Conservation (phyloP, 2,329 filamentous ascomycete species). For the Pyrenophora seminiperda region DNA sequence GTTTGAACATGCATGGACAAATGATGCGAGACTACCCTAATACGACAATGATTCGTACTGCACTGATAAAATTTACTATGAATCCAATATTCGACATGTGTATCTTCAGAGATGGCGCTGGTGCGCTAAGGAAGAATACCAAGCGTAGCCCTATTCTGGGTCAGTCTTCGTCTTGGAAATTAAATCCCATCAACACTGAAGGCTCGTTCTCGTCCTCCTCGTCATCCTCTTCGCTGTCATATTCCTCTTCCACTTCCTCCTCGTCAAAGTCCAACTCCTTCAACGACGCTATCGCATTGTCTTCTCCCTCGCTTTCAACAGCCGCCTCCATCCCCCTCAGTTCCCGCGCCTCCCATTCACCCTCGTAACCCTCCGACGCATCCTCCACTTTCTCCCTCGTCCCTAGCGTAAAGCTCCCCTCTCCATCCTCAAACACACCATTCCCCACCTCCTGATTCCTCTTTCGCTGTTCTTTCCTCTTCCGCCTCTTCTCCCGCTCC, state of each 20-base stretch:
- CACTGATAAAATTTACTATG: not conserved
- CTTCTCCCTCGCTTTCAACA: not conserved
- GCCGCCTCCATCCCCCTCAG: not conserved
- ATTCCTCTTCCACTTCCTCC: not conserved
- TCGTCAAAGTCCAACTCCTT: not conserved
- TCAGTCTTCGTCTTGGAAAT: slow-evolving; percentile 1
- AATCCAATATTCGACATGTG: not conserved
- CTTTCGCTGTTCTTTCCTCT: not conserved
- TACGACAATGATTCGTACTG: not conserved
- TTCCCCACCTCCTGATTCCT: not conserved
- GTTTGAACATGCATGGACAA: no score
- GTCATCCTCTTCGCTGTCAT: not conserved
- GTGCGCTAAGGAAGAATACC: not conserved
- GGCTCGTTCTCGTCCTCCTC: not conserved
- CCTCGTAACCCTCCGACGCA: not conserved
- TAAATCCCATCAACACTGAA: not conserved
- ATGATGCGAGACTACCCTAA: not conserved
- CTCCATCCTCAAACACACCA: not conserved
- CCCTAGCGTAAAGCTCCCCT: slow-evolving; percentile 2
- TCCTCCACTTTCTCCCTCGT: slow-evolving; percentile 1
- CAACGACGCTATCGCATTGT: not conserved
- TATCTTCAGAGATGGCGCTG: no score
- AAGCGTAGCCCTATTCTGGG: not conserved
- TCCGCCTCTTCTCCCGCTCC: not conserved
- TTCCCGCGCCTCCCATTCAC: not conserved